Conservation (phyloP, 192 early-diverging fungal species). For the Backusella tarrabulga region DNA sequence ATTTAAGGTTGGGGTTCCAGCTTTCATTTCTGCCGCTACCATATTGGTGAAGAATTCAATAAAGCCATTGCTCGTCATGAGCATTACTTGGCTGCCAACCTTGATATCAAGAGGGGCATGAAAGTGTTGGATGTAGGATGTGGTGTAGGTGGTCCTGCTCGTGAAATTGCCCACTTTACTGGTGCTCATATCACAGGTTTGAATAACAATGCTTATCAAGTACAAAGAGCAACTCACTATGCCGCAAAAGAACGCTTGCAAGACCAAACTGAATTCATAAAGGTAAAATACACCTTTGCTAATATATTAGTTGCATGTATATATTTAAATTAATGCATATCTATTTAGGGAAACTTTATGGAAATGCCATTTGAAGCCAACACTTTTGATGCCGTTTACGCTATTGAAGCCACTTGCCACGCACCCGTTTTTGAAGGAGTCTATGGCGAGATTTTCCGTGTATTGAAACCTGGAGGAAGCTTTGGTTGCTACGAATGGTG, state of each 20-base stretch:
- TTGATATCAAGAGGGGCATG: conserved; percentile 65
- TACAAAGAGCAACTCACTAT: conserved; percentile 73
- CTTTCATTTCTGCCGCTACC: conserved; percentile 91
- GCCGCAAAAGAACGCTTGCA: conserved; percentile 66
- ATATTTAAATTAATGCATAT: not conserved
- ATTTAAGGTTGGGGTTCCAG: conserved; percentile 81
- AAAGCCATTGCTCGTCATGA: conserved; percentile 90
- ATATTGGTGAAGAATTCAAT: conserved; percentile 70
- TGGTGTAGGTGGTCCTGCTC: conserved; percentile 92
- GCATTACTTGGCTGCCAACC: conserved; percentile 80
- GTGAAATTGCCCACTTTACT: conserved; percentile 89
- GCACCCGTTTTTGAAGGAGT: conserved; percentile 80
- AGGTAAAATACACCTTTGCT: conserved; percentile 23
- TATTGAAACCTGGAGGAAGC: conserved; percentile 87
- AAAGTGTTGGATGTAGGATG: conserved; percentile 91
- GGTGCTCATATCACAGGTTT: conserved; percentile 87
- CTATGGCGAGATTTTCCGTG: conserved; percentile 87
- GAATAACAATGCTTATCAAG: conserved; percentile 97
- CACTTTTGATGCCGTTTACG: conserved; percentile 87
- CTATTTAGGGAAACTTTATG: conserved; percentile 81
- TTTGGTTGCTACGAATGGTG: conserved; percentile 98
- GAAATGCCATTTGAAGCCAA: conserved; percentile 83
- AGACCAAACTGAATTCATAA: conserved; percentile 46
- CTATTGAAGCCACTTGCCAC: conserved; percentile 95
- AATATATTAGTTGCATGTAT: not conserved